Conservation (phyloP, 352 stramenopile species). For the Phytopythium mirpurense region DNA sequence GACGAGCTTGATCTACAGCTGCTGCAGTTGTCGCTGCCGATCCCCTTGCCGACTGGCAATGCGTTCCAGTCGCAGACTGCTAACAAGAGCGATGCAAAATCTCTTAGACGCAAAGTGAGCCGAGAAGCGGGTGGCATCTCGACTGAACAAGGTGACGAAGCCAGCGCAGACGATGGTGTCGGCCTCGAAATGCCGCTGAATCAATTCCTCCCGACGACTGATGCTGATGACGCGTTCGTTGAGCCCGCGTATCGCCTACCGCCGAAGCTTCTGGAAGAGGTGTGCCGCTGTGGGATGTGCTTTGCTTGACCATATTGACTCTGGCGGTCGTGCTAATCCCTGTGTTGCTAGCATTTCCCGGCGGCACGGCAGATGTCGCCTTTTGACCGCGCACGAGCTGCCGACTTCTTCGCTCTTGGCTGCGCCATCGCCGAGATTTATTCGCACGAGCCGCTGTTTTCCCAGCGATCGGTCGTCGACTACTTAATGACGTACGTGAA, state of each 20-base stretch:
- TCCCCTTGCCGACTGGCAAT: constrained; percentile 21
- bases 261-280: constrained; percentile 8
- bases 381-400: constrained; percentile 29
- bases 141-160: neutral
- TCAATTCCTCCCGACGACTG: neutral
- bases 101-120: neutral
- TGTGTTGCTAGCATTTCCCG: constrained; percentile 10
- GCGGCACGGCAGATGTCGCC: constrained; percentile 14
- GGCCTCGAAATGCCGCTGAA: constrained; percentile 6
- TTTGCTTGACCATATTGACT: too few species aligned
- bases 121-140: neutral
- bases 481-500: constrained; percentile 25
- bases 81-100: constrained; percentile 4
- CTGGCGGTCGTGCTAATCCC: neutral
- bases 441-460: constrained; percentile 50
- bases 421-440: constrained; percentile 74
- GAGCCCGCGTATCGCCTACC: constrained; percentile 34
- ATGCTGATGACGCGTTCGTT: constrained; percentile 33
- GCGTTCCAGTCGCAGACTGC: constrained; percentile 6
- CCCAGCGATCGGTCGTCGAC: constrained; percentile 29
- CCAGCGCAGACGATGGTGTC: neutral
- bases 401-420: constrained; percentile 57
- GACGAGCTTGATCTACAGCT: constrained; percentile 64
- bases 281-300: neutral
- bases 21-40: constrained; percentile 43